Conservation (phyloP, 345 rosid genomes). For the Theobroma cacao region DNA sequence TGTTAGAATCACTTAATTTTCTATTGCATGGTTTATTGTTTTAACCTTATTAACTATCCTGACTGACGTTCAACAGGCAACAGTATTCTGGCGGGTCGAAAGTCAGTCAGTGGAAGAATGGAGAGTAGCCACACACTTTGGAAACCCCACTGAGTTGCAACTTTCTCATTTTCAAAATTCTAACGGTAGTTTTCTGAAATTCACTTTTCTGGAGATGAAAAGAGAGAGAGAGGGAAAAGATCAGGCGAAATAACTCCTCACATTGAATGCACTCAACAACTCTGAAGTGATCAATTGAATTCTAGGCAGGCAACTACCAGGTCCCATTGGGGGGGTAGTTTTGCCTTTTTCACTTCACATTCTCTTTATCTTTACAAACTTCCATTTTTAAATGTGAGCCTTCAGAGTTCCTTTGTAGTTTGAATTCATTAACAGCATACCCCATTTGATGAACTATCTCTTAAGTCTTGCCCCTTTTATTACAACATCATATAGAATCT, state of each 20-base stretch:
- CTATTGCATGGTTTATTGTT: background rate
- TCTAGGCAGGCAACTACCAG: conserved; percentile 31
- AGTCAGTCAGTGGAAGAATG: background rate
- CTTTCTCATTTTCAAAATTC: background rate
- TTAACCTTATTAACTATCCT: background rate
- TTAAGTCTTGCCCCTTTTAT: background rate
- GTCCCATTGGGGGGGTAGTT: conserved; percentile 47
- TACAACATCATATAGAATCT: background rate
- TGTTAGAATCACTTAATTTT: background rate
- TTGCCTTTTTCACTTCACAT: conserved; percentile 31
- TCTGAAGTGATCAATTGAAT: conserved; percentile 49
- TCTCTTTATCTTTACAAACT: conserved; percentile 16
- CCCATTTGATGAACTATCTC: background rate
- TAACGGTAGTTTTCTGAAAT: background rate
- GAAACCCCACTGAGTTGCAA: background rate
- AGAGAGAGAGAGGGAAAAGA: conserved; percentile 2
- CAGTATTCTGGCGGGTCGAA: background rate
- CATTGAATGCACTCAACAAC: conserved; percentile 76
- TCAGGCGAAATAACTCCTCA: conserved; percentile 36
- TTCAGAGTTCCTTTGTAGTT: background rate
- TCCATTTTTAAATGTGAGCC: conserved; percentile 18
- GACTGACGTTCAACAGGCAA: background rate
- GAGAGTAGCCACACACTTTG: background rate
- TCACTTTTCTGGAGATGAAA: background rate
- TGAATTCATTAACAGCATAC: background rate